phyloP scores from a whole-genome alignment of 345 rosid genomes.

The Mangifera indica region DNA sequence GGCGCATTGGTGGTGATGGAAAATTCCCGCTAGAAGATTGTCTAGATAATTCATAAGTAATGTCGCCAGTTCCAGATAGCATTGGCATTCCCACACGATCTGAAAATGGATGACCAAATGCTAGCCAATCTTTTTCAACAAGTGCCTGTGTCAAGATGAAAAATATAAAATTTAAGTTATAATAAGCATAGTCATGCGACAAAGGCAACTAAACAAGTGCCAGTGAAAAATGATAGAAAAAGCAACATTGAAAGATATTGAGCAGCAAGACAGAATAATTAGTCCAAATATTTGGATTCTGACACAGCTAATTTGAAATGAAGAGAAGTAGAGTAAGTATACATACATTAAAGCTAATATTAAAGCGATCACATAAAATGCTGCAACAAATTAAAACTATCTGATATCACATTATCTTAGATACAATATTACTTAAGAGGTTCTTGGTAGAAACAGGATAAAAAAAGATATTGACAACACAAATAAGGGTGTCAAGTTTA shows the following conservation, averaged over 20 bases:
- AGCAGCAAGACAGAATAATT: neutral
- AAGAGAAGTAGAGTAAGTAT: neutral
- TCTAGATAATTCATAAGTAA: conserved; percentile 59
- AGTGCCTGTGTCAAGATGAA: conserved; percentile 59
- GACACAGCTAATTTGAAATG: conserved; percentile 12
- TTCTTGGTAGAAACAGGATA: neutral
- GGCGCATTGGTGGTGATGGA: conserved; percentile 67
- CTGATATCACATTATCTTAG: neutral
- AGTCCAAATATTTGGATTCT: neutral
- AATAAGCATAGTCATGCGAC: neutral
- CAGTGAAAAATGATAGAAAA: conserved; percentile 2
- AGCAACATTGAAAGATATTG: conserved; percentile 6
- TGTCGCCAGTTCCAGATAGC: conserved; percentile 52
- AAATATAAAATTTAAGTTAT: conserved; percentile 7
- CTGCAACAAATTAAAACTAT: conserved; percentile 10
- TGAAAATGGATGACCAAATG: conserved; percentile 97
- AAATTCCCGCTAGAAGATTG: conserved; percentile 77
- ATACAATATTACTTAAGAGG: conserved; percentile 4
- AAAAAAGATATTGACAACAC: neutral
- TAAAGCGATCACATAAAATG: neutral
- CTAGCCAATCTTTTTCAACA: conserved; percentile 97
- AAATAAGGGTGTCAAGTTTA: conserved; percentile 1
- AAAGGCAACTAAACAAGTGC: neutral
- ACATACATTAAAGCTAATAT: neutral
- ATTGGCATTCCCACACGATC: conserved; percentile 92